phyloP scores from a whole-genome alignment of 2,329 filamentous ascomycete species.

The Sporothrix protearum region DNA sequence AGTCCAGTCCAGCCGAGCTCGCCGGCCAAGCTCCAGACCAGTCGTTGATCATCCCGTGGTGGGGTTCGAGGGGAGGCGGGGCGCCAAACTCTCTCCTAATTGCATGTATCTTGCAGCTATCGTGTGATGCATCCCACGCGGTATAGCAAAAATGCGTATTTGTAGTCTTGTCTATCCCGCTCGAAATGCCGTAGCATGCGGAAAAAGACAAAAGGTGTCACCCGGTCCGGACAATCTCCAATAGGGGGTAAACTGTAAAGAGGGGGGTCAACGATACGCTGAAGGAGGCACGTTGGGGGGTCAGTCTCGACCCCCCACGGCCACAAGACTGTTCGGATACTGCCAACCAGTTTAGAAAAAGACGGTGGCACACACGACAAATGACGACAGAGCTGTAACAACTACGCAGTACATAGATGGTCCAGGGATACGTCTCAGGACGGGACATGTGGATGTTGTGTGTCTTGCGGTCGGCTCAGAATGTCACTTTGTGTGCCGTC shows the following conservation, averaged over 20 bases:
- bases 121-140: conserved; percentile 1
- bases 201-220: not conserved
- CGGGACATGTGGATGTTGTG: not conserved
- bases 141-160: not conserved
- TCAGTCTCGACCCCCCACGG: not conserved
- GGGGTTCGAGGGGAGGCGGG: not conserved
- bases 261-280: not conserved
- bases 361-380: not conserved
- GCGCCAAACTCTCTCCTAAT: not conserved
- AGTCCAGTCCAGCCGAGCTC: not conserved
- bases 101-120: not conserved
- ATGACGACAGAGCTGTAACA: not conserved
- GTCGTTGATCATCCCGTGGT: not conserved
- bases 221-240: not conserved
- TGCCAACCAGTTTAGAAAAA: too few species aligned
- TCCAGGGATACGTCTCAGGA: not conserved
- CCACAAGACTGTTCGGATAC: not conserved
- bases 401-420: not conserved
- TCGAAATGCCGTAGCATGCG: conserved; percentile 1
- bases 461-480: not conserved
- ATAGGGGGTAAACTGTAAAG: not conserved
- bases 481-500: not conserved
- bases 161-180: not conserved
- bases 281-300: not conserved
- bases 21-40: not conserved